Evolutionary conservation across 345 rosid species (phyloP), one percentile per base, ranked within the genome.

Genomic region (Linum usitatissimum): DNA sequence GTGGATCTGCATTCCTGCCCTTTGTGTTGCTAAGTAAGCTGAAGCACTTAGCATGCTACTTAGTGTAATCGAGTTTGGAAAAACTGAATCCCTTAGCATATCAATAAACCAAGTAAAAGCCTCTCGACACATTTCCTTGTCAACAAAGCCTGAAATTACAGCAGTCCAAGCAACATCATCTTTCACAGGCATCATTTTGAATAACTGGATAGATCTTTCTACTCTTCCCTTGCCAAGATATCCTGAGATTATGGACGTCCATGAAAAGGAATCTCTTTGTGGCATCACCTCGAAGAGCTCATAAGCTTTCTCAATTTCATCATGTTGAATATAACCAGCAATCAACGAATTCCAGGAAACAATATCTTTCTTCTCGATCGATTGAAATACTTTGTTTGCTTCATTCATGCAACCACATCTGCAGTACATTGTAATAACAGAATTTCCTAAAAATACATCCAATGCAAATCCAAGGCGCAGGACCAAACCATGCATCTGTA

Each of bases 311-410:
- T 78, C 86, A 21, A 80, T 40, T 51, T 70, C 45, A 19, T 64
- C 76, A 19, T 68, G 62, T 61, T 80, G 80, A 63, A 78, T 78
- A 67, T 74, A 79, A 60, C 88, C 95, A 1, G 79, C 61, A 64
- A 90, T 82, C 81, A 90, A 62, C 10, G 87, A 75, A 71, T 90
- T 90, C 95, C 95, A 90, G 51, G 91, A 80, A 72, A 87, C 86
- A 31, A 66, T 58, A 57, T 90, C 84, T 73, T 68, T 85, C 55
- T 49, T 62, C 2, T 39, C 68, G 85, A 85, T 77, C 28, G 60
- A 58, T 18, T 70, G 20, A 71, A 90, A 87, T 18, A 83, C 66
- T 63, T 60, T 36, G 28, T 60, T 69, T 9, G 95, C 91, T 65
- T 73, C 86, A 15, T 65, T 63, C 49, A 65, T 28, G 55, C 30